A percentile compares a stretch with the other conserved stretches of the same genome.
Evolutionary conservation across 345 rosid species (phyloP).

Genomic region (Pistacia vera): DNA sequence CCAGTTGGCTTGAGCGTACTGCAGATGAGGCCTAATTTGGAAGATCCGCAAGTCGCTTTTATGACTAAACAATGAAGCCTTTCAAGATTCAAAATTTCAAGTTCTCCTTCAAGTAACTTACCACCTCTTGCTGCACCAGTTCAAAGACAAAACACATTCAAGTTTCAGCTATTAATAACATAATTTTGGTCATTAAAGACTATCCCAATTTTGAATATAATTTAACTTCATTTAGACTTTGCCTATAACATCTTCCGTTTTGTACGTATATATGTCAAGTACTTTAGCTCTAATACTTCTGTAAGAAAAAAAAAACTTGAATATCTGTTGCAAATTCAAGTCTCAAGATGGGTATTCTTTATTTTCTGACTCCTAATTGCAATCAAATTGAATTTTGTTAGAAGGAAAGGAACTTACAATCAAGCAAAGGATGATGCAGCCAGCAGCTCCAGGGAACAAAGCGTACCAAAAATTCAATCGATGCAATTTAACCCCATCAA

Average conservation of each 20-base stretch:
- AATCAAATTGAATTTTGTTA: neutral
- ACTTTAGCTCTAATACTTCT: too few species aligned
- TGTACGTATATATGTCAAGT: too few species aligned
- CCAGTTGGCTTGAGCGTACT: neutral
- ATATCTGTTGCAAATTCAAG: neutral
- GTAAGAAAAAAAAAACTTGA: too few species aligned
- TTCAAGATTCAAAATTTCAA: conserved; percentile 54
- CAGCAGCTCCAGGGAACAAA: conserved; percentile 87
- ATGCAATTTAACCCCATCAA: conserved; percentile 82
- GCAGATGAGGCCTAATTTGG: neutral
- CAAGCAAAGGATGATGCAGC: conserved; percentile 74
- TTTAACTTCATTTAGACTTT: too few species aligned
- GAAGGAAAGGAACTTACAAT: conserved; percentile 47
- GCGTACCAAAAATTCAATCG: conserved; percentile 74
- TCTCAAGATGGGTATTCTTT: neutral
- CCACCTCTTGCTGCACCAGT: conserved; percentile 80
- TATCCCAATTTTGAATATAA: too few species aligned
- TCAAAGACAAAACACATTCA: neutral
- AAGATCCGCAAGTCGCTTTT: neutral
- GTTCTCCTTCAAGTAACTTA: conserved; percentile 72
- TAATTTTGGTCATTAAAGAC: too few species aligned
- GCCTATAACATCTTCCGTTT: too few species aligned
- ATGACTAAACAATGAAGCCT: neutral
- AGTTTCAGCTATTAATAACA: neutral
- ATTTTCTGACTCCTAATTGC: neutral